Base-by-base conservation (phyloP, 164 flowering plant species). In the Cinnamomum micranthum region DNA sequence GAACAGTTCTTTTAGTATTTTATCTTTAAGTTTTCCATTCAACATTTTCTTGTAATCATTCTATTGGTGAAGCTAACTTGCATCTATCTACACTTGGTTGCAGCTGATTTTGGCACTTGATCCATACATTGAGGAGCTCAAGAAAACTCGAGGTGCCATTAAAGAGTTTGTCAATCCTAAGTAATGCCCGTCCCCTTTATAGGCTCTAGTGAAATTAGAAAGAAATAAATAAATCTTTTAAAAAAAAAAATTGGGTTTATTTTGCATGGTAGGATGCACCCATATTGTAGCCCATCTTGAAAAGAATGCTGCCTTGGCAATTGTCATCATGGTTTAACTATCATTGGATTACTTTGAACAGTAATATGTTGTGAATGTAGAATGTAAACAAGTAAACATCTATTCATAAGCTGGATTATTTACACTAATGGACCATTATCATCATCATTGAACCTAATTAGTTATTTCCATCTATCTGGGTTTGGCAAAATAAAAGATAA, bases 161-260 rank as follows among this genome's bases (percentile, higher is more conserved):
- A 81, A 89, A 79, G 99, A 96, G 84, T 96, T 96, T 86, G 97
- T 94, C 55, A 96, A 96, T 77, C 99, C 99, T 64, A 96, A 96
- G 99, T 96, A 91, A 82, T 72, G 75, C 52, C 24, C 47, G 20
- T 20, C 52, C 65, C 76, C 65, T 74, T 9, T 50, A 4, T 65
- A 5, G 7, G n/a, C 11, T 67, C 9, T 31, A 20, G 47, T 67
- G n/a, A 31, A 15, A 17, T 27, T 7, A 64, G 67, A 24, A 64
- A 41, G 11, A 41, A 41, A 41, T 7, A 7, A 41, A 41, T 59
- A 59, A 59, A 17, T 15, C 68, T 65, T 65, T 65, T 3, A 2
- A 11, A 23, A 11, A 11, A 23, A 11, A 24, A n/a, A n/a, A n/a
- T 23, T 64, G 67, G 68, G 5, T 15, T 23, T 65, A 35, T 28